phyloP scores from a whole-genome alignment of 73 alveolate species.

The Loxodes magnus region DNA sequence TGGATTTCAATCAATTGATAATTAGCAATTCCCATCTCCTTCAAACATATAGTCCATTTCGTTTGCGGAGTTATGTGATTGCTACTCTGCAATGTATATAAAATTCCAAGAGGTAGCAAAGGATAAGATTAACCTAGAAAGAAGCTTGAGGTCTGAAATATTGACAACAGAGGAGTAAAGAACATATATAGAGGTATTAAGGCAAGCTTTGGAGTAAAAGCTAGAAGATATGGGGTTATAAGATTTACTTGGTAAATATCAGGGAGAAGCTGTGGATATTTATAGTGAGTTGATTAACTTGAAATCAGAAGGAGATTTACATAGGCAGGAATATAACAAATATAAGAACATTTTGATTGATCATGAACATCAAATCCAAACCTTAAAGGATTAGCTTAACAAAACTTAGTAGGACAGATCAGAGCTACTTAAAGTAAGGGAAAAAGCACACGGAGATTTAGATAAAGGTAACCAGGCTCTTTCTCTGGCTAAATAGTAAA shows the following conservation, averaged over 20 bases:
- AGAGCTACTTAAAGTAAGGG: not conserved
- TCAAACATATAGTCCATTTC: constrained; percentile 10
- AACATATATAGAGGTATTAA: constrained; percentile 8
- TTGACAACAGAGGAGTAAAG: constrained; percentile 9
- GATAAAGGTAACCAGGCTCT: constrained; percentile 10
- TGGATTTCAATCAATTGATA: too few species aligned
- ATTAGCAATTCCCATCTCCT: constrained; percentile 9
- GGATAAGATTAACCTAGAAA: constrained; percentile 1
- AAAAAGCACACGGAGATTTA: not conserved
- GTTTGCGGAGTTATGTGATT: constrained; percentile 1
- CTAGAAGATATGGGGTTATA: constrained; percentile 1
- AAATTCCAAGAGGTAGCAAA: constrained; percentile 1
- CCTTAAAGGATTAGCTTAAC: not conserved
- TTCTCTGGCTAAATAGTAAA: constrained; percentile 1
- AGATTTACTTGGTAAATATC: too few species aligned
- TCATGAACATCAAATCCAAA: not conserved
- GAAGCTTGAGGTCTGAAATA: constrained; percentile 7
- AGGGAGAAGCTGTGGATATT: too few species aligned
- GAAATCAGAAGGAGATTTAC: not conserved
- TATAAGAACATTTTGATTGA: not conserved
- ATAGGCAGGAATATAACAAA: not conserved
- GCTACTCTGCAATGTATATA: constrained; percentile 7
- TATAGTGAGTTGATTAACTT: not conserved
- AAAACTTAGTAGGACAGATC: not conserved
- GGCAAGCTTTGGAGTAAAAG: constrained; percentile 1